phyloP scores from a whole-genome alignment of 129 eudicot species.

The Flaveria trinervia region DNA sequence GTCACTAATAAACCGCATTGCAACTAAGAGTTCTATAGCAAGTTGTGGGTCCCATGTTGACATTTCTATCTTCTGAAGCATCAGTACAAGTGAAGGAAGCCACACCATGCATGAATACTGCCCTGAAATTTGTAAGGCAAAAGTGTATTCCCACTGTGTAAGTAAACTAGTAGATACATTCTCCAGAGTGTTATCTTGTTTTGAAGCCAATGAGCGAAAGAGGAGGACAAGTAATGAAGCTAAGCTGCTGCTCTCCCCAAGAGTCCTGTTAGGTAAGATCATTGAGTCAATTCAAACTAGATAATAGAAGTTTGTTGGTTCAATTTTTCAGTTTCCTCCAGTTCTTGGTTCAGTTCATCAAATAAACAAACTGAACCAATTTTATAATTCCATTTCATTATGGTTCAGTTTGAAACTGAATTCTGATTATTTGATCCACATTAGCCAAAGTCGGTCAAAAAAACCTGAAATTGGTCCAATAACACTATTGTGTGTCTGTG shows the following conservation, averaged over 20 bases:
- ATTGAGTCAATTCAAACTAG: constrained; percentile 22
- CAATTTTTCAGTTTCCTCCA: not conserved
- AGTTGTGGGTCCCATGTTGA: constrained; percentile 43
- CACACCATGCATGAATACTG: constrained; percentile 81
- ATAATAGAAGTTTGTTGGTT: not conserved
- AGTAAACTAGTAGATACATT: constrained; percentile 23
- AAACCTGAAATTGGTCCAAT: not conserved
- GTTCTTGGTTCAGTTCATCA: not conserved
- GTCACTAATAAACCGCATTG: constrained; percentile 60
- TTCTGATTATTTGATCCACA: not conserved
- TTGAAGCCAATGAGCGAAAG: constrained; percentile 67
- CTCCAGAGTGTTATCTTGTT: constrained; percentile 31
- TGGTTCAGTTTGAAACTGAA: not conserved
- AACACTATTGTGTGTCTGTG: not conserved
- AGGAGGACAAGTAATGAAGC: constrained; percentile 75
- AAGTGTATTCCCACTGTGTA: constrained; percentile 74
- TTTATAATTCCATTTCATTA: not conserved
- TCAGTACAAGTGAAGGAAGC: constrained; percentile 81
- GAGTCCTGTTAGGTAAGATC: constrained; percentile 51
- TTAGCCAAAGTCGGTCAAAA: not conserved
- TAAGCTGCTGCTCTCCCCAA: constrained; percentile 75
- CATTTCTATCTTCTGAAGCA: constrained; percentile 56
- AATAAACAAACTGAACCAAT: not conserved
- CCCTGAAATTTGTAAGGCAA: constrained; percentile 60
- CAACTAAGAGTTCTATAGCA: constrained; percentile 53